Conservation (phyloP, 257 asterid species). For the Solanum ahanhuiri region DNA sequence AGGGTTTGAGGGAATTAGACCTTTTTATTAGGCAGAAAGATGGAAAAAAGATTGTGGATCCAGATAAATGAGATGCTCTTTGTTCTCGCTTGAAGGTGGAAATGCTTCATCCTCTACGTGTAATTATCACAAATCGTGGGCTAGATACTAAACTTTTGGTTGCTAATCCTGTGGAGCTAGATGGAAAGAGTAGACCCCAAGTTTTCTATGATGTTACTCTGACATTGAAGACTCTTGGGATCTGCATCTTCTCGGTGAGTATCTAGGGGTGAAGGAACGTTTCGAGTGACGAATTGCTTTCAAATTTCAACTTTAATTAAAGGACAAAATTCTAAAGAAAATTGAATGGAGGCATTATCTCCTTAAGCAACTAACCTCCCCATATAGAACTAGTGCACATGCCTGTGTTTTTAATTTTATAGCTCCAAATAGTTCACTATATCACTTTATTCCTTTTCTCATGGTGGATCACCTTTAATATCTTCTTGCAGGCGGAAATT, state of each 20-base stretch:
- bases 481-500: slow-evolving; percentile 58
- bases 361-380: neutral
- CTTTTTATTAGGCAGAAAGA: slow-evolving; percentile 54
- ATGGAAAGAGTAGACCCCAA: slow-evolving; percentile 81
- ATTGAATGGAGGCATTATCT: neutral
- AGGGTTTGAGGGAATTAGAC: slow-evolving; percentile 64
- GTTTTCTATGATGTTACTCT: slow-evolving; percentile 74
- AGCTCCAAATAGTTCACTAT: neutral
- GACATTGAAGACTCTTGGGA: slow-evolving; percentile 56
- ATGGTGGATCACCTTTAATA: neutral
- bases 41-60: slow-evolving; percentile 73
- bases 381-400: neutral
- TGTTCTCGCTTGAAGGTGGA: slow-evolving; percentile 57
- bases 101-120: slow-evolving; percentile 81
- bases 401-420: neutral
- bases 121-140: slow-evolving; percentile 56
- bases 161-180: slow-evolving; percentile 80
- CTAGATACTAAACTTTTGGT: slow-evolving; percentile 81
- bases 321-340: neutral
- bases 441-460: neutral
- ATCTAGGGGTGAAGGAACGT: neutral
- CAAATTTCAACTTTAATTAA: neutral
- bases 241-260: slow-evolving; percentile 72
- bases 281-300: neutral
- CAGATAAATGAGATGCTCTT: slow-evolving; percentile 57